phyloP scores from a whole-genome alignment of 2,329 filamentous ascomycete species.

The Fusarium globosum region DNA sequence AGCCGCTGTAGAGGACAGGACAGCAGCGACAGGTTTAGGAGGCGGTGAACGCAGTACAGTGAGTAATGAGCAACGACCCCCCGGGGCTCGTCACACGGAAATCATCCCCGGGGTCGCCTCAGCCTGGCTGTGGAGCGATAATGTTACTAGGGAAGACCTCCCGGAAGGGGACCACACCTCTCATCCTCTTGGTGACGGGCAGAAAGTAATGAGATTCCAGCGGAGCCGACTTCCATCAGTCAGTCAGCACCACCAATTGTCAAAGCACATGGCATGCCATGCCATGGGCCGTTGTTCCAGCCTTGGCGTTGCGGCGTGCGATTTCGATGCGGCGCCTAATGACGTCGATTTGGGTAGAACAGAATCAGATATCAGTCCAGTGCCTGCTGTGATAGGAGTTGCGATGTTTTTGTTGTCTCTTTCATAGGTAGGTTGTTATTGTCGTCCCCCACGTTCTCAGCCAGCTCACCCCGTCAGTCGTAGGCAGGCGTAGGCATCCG shows the following conservation, averaged over 20 bases:
- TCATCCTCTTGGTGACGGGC: conserved; percentile 15
- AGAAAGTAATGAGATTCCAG: conserved; percentile 27
- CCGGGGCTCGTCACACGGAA: conserved; percentile 44
- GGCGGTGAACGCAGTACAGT: conserved; percentile 40
- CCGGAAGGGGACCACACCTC: conserved; percentile 34
- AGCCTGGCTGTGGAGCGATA: conserved; percentile 41
- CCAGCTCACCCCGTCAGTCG: conserved; percentile 18
- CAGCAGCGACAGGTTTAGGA: conserved; percentile 30
- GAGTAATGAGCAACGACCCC: conserved; percentile 33
- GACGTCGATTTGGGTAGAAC: conserved; percentile 42
- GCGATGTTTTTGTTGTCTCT: conserved; percentile 24
- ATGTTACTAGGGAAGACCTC: conserved; percentile 31
- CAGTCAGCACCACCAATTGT: conserved; percentile 31
- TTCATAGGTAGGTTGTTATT: conserved; percentile 23
- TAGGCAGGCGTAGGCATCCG: conserved; percentile 8
- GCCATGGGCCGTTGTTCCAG: conserved; percentile 29
- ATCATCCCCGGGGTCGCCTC: conserved; percentile 42
- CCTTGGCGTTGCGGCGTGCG: conserved; percentile 38
- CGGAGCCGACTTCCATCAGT: conserved; percentile 26
- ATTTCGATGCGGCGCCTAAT: conserved; percentile 20
- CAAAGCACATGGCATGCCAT: conserved; percentile 36
- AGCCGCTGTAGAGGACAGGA: conserved; percentile 25
- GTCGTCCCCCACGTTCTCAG: conserved; percentile 21
- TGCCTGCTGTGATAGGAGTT: conserved; percentile 36
- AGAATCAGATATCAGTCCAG: conserved; percentile 32